Conservation (phyloP, 2,329 filamentous ascomycete genomes). For the Dothistroma septosporum region DNA sequence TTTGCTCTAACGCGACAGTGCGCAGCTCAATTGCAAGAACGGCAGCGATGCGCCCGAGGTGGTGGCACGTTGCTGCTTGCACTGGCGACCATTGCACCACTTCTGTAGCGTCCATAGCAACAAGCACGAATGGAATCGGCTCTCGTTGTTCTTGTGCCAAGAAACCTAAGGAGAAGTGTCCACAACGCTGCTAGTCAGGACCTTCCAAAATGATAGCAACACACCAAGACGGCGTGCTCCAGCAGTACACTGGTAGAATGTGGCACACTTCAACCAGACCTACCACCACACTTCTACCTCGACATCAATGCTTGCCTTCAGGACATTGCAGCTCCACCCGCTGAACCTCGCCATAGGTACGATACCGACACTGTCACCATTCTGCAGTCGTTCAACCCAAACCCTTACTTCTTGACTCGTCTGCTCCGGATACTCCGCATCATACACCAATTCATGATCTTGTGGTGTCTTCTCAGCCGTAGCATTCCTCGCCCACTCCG, state of each 20-base stretch:
- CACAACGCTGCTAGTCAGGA: no score
- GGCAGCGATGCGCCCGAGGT: neutral
- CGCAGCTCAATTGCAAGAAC: neutral
- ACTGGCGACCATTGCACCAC: no score
- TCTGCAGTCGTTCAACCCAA: slow-evolving; percentile 10
- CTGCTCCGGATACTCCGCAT: neutral
- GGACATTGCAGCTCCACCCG: slow-evolving; percentile 15
- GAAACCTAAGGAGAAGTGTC: no score
- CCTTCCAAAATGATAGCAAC: no score
- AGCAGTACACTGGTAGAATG: neutral
- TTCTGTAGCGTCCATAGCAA: no score
- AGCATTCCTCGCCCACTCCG: slow-evolving; percentile 8
- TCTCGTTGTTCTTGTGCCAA: no score
- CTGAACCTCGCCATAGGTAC: slow-evolving; percentile 19
- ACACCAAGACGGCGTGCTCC: no score
- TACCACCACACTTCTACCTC: slow-evolving; percentile 20
- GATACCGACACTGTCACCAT: slow-evolving; percentile 15
- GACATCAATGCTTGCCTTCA: slow-evolving; percentile 15
- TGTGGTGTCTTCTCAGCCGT: neutral
- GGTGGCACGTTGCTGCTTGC: neutral
- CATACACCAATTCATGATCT: slow-evolving; percentile 2
- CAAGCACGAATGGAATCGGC: no score
- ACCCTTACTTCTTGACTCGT: slow-evolving; percentile 5
- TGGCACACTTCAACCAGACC: neutral
- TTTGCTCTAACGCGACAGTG: neutral